These are phyloP conservation scores for Sporothrix protearum DNA, from an alignment of 2,329 filamentous ascomycete genomes.

Conservation along the genomic window DNA sequence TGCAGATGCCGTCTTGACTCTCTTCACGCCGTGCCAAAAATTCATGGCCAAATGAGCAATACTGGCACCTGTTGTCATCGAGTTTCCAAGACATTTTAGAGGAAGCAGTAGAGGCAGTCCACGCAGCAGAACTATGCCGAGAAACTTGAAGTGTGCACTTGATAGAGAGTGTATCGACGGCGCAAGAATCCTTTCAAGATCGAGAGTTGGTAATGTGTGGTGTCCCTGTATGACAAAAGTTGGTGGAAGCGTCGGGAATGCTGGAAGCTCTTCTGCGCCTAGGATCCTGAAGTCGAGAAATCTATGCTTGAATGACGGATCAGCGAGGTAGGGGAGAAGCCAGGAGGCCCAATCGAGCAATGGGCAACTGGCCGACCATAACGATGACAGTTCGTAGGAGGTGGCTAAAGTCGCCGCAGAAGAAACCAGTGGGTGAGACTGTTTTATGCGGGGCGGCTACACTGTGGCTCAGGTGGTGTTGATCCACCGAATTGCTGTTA, in stretches of 20 bases:
- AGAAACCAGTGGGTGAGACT: too few species aligned
- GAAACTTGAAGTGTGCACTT: neutral
- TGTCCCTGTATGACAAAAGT: neutral
- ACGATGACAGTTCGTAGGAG: too few species aligned
- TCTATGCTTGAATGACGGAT: too few species aligned
- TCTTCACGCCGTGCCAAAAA: neutral
- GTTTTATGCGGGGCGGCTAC: neutral
- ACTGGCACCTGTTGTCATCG: neutral
- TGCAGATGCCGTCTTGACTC: neutral
- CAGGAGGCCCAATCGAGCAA: too few species aligned
- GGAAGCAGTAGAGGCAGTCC: neutral
- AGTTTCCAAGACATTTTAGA: neutral
- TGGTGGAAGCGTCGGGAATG: neutral
- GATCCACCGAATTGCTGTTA: too few species aligned
- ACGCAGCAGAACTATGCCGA: neutral
- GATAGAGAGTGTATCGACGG: neutral
- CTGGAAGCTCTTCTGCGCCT: too few species aligned
- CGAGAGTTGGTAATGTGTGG: neutral
- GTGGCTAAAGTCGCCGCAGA: too few species aligned
- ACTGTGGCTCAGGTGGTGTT: neutral
- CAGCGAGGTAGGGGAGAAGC: too few species aligned
- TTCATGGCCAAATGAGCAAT: neutral
- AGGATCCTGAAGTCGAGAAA: too few species aligned
- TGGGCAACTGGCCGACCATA: too few species aligned
- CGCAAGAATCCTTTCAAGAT: neutral